Evolutionary conservation across 345 rosid species (phyloP), one percentile per base, ranked within the genome.

Genomic region (Populus pruinosa): DNA sequence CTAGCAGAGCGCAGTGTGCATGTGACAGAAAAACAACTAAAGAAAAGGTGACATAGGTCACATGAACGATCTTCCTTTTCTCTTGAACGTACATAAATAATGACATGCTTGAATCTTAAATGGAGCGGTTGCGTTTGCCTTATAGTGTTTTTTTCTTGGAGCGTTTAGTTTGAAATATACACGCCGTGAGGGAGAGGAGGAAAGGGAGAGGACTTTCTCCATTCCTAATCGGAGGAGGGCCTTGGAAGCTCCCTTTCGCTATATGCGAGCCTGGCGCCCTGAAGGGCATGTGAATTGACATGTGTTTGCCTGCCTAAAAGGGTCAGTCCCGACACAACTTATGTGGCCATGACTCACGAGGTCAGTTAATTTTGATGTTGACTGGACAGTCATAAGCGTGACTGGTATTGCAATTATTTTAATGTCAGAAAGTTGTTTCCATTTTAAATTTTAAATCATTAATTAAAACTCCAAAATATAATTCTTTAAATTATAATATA

Each of bases 271-370:
- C 50, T 47, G 69, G 27, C 29, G 13, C 29, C 9, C 53, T 29
- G 25, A 6, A 72, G 7, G n/a, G 66, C 82, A 74, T 71, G 75
- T 71, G 83, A 36, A 74, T 10, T 62, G 77, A 53, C 31, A 63
- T 17, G 61, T 17, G 75, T 56, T 13, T 83, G 86, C 79, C 81
- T 64, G 77, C 66, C 80, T 35, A 78, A 66, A 53, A 66, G 59
- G 76, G 79, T 72, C 21, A 49, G 44, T 66, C 74, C 83, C 84
- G 77, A 81, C 87, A 84, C 87, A 84, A 66, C 64, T 1, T 76
- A 78, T 78, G 79, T 73, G 67, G 81, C 77, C 23, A 74, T 71
- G 79, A 67, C 41, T 76, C 81, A 69, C 69, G 44, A 35, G 59
- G 67, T 7, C 17, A 13, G 17, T 47, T 47, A 47, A 47, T 47